Evolutionary conservation across 495 filamentous ascomycete genomes (phyloP).

Genomic region (Xylaria cubensis): DNA sequence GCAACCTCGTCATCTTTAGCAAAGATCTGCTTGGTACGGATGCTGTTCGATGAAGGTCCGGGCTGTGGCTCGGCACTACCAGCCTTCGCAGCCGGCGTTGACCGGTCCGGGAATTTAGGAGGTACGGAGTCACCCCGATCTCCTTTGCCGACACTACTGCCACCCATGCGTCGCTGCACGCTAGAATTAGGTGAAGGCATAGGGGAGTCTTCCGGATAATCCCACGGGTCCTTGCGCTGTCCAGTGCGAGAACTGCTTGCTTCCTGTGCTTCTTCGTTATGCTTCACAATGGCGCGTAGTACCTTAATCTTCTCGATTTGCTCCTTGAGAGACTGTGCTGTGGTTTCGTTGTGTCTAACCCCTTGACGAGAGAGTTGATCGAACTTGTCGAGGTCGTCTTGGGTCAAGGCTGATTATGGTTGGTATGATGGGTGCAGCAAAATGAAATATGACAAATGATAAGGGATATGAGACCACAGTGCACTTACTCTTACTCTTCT

Average conservation of each 20-base stretch:
- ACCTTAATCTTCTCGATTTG: slow-evolving; percentile 55
- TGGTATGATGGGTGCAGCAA: background rate
- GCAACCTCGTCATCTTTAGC: slow-evolving; percentile 81
- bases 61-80: slow-evolving; percentile 54
- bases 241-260: slow-evolving; percentile 42
- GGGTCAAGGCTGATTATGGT: slow-evolving; percentile 28
- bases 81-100: slow-evolving; percentile 51
- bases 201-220: slow-evolving; percentile 75
- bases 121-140: slow-evolving; percentile 58
- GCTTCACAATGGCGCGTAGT: slow-evolving; percentile 53
- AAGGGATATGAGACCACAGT: background rate
- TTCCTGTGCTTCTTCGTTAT: slow-evolving; percentile 68
- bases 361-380: slow-evolving; percentile 50
- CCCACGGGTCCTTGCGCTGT: slow-evolving; percentile 58
- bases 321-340: slow-evolving; percentile 44
- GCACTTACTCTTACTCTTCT: slow-evolving; percentile 38
- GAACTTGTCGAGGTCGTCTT: slow-evolving; percentile 44
- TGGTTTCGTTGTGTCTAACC: slow-evolving; percentile 49
- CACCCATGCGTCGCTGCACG: slow-evolving; percentile 46
- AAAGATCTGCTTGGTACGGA: slow-evolving; percentile 60
- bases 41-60: slow-evolving; percentile 35
- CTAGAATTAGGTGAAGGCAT: slow-evolving; percentile 65
- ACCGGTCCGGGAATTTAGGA: slow-evolving; percentile 49
- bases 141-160: slow-evolving; percentile 36
- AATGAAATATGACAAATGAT: slow-evolving; percentile 15